Evolutionary conservation across 345 rosid genomes (phyloP).

Genomic region (Odontarrhena argentea): DNA sequence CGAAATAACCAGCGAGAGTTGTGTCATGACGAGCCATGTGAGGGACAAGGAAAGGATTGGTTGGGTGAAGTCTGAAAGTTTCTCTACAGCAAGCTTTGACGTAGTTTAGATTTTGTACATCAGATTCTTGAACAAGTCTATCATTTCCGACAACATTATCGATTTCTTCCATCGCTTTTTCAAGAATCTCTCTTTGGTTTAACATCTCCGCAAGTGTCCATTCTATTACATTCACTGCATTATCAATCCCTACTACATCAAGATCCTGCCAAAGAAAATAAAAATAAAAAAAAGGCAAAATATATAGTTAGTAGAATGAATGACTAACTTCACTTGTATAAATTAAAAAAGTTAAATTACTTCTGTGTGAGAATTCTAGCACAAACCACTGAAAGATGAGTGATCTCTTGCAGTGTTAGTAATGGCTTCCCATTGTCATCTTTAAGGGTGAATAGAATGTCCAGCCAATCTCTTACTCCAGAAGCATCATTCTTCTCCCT

Average conservation of each 20-base stretch:
- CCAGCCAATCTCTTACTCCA: constrained; percentile 14
- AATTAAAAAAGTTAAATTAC: no score
- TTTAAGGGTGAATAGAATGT: constrained; percentile 15
- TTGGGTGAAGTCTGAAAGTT: constrained; percentile 41
- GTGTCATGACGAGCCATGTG: constrained; percentile 18
- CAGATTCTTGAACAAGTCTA: constrained; percentile 44
- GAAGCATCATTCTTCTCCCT: constrained; percentile 2
- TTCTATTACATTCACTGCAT: constrained; percentile 39
- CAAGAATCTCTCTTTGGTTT: constrained; percentile 34
- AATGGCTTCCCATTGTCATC: constrained; percentile 26
- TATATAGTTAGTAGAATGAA: no score
- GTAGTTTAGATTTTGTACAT: constrained; percentile 31
- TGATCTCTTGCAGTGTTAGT: constrained; percentile 17
- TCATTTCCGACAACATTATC: constrained; percentile 45
- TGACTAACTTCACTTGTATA: no score
- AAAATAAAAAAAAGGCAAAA: background rate
- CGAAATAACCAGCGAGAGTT: constrained; percentile 42
- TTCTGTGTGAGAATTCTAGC: no score
- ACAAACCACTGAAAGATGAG: constrained; percentile 14
- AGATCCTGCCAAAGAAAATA: constrained; percentile 36
- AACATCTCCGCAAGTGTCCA: constrained; percentile 49
- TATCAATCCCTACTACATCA: constrained; percentile 41
- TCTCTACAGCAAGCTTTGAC: constrained; percentile 26
- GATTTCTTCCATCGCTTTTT: constrained; percentile 37
- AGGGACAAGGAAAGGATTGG: constrained; percentile 20